Evolutionary conservation across 257 asterid species (phyloP).

Genomic region (Solanum tarapatanum): DNA sequence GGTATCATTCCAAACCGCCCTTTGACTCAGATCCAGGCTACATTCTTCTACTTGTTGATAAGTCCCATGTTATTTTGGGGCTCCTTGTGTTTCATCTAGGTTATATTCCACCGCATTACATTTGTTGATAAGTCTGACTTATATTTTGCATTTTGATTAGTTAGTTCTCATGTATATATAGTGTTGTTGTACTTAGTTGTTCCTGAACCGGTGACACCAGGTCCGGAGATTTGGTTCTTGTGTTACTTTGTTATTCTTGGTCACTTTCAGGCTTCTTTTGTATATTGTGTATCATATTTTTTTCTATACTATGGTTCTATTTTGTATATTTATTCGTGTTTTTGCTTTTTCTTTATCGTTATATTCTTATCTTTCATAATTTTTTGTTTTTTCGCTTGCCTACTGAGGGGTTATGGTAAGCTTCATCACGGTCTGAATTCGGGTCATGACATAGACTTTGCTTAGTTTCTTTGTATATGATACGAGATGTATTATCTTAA

Average conservation of each 20-base stretch:
- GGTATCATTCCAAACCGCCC: neutral
- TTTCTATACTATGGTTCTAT: too few species aligned
- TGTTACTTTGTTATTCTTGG: neutral
- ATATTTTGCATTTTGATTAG: too few species aligned
- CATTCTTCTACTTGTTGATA: neutral
- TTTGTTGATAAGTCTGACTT: neutral
- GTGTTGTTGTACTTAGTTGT: neutral
- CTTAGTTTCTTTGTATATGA: neutral
- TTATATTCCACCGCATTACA: too few species aligned
- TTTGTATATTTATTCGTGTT: too few species aligned
- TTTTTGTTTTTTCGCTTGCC: neutral
- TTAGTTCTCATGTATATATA: too few species aligned
- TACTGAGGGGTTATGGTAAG: too few species aligned
- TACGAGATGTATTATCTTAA: neutral
- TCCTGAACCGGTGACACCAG: neutral
- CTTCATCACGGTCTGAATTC: fast-evolving
- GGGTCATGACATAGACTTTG: neutral
- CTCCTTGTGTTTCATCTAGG: too few species aligned
- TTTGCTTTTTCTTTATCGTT: too few species aligned
- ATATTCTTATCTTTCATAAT: too few species aligned
- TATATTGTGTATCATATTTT: neutral
- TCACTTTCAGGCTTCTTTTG: neutral
- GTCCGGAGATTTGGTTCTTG: neutral
- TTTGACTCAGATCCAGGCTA: neutral
- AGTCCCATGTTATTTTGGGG: too few species aligned